Base-by-base conservation (phyloP, 108 stramenopile species). In the Epithemia pelagica region DNA sequence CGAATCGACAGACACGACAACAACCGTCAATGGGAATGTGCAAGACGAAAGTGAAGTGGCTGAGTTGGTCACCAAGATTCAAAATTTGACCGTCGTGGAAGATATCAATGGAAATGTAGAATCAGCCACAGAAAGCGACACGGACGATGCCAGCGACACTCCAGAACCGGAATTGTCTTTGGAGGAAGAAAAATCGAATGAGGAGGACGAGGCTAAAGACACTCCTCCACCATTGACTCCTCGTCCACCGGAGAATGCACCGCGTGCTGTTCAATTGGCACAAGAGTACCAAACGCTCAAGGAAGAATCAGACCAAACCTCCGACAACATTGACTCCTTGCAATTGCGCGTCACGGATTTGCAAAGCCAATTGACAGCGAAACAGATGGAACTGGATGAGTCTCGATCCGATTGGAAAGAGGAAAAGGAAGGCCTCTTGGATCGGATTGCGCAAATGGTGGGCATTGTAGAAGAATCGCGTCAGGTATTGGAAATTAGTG, bases 391-490 rank as follows among this genome's bases (percentile, higher is more conserved):
- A 26, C 33, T 74, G 20, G 0, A 70, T 31, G 66, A 74, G 28
- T 66, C 61, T 32, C 66, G 54, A 61, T 59, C 73, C 33, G 2
- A n/a, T 3, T 79, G 78, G 78, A 60, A 62, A 21, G 53, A 63
- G 22, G 78, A 79, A 65, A 79, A 74, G 66, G n/a, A 27, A 24
- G 29, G 24, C 1, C 59, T 79, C 37, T 52, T 79, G 66, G 52
- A 26, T 25, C 74, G 61, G 54, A 71, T 79, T 67, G 74, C 74
- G 52, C 66, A 80, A 55, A 71, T 76, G 32, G 64, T 71, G 7
- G 56, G 30, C 0, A 24, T 73, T 0, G 57, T 78, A 60, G 31
- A 74, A 24, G 37, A 46, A 46, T 46, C 37, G 37, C 37, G 37
- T 15, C 65, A 67, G 27, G 28, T 63, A 30, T 66, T 73, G 25